phyloP scores from a whole-genome alignment of 2,329 filamentous ascomycete genomes.

The Phialocephala subalpina region DNA sequence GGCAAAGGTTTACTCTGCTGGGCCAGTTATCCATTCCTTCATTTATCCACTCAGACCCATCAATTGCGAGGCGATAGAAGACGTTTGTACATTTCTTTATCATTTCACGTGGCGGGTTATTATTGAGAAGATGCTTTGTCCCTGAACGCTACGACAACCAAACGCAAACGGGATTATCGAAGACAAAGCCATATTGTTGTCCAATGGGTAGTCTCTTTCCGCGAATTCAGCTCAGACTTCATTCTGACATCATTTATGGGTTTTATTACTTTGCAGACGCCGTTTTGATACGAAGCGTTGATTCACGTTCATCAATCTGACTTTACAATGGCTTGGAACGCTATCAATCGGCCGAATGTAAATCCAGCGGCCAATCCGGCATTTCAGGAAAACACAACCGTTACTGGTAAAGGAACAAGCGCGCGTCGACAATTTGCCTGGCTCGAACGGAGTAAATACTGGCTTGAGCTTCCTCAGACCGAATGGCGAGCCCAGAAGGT shows the following conservation, averaged over 20 bases:
- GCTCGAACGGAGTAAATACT: constrained; percentile 2
- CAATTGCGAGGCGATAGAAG: neutral
- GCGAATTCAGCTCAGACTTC: neutral
- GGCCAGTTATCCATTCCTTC: neutral
- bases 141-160: neutral
- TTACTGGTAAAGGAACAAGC: neutral
- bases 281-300: neutral
- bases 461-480: neutral
- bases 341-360: neutral
- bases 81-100: neutral
- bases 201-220: neutral
- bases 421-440: neutral
- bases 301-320: neutral
- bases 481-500: neutral
- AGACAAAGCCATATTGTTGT: neutral
- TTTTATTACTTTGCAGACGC: neutral
- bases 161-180: neutral
- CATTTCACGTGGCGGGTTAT: neutral
- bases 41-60: neutral
- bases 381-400: neutral
- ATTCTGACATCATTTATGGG: neutral
- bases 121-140: neutral
- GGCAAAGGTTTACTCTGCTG: too few relatives aligned
- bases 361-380: neutral
- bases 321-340: neutral